Evolutionary conservation across 345 rosid species (phyloP), one percentile per base, ranked within the genome.

Genomic region (Camelina sativa): DNA sequence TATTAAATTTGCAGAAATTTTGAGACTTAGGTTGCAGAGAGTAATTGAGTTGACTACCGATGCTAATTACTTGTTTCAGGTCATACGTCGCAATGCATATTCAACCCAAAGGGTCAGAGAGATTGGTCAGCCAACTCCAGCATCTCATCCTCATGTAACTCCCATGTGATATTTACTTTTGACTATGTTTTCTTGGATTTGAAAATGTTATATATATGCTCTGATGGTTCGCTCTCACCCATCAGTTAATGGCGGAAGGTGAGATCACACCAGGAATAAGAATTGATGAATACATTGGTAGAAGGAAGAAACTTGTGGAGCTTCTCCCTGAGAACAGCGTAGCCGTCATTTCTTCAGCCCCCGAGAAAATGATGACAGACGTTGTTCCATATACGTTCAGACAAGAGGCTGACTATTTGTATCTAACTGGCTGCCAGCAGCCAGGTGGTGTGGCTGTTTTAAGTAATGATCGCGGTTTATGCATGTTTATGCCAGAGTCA

Each of bases 401-500:
- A 59, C 99, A 86, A 79, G 97, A 95, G 71, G 90, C 99, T 68
- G 89, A 90, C 76, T 95, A 90, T 80, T 78, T 80, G 46, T 95
- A 92, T 76, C 71, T 92, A 68, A 92, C 99, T 16, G 99, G 97
- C 48, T 95, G 96, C 82, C 92, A 90, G 15, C 99, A 95, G 77
- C 93, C 99, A 16, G 97, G 97, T 79, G 97, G 99, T 64, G 76
- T 92, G 60, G 97, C 99, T 4, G 87, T 92, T 68, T 82, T 95
- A 66, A 83, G 93, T 74, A 81, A 40, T 28, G 91, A 86, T n/a
- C 76, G 20, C 13, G 97, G 99, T 73, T 83, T 95, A 84, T 95
- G 92, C 89, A 95, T 95, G 99, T 95, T 95, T 86, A 92, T 95
- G 97, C 99, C 96, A 1, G 96, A 92, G 83, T 72, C 89, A 75